These are phyloP conservation scores for Berberis vulgaris DNA, from an alignment of 164 flowering plant genomes.

Conservation along the genomic window DNA sequence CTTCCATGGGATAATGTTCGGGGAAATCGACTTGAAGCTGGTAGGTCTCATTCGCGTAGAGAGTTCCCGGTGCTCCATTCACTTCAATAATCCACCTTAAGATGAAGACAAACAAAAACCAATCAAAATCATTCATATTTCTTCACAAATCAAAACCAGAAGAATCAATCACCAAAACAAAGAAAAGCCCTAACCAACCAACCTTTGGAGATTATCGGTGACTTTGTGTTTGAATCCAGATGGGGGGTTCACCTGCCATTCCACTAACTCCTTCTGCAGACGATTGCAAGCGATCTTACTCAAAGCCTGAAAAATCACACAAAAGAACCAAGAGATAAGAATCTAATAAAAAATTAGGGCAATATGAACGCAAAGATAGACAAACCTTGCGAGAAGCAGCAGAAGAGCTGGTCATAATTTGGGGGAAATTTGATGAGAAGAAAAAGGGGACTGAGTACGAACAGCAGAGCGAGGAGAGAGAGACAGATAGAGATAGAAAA, in stretches of 20 bases:
- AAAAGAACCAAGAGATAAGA: not conserved
- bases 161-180: not conserved
- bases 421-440: not conserved
- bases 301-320: slow-evolving; percentile 29
- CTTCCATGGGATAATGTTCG: slow-evolving; percentile 90
- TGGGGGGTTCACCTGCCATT: too few relatives aligned
- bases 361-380: not conserved
- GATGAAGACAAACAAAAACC: not conserved
- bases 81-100: slow-evolving; percentile 74
- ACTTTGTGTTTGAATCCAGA: too few relatives aligned
- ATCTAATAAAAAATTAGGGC: not conserved
- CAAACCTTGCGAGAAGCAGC: slow-evolving; percentile 66
- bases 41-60: slow-evolving; percentile 57
- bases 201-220: too few relatives aligned
- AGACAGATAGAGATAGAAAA: too few relatives aligned
- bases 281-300: slow-evolving; percentile 78
- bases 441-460: not conserved
- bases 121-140: not conserved
- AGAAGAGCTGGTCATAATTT: slow-evolving; percentile 56
- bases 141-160: not conserved
- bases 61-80: slow-evolving; percentile 66
- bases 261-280: slow-evolving; percentile 79
- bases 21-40: slow-evolving; percentile 94
- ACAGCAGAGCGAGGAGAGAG: too few relatives aligned
- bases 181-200: slow-evolving; percentile 2